Evolutionary conservation across 1,284 basidiomycete species (phyloP), one percentile per base, ranked within the genome.

Genomic region (Heterobasidion irregulare): DNA sequence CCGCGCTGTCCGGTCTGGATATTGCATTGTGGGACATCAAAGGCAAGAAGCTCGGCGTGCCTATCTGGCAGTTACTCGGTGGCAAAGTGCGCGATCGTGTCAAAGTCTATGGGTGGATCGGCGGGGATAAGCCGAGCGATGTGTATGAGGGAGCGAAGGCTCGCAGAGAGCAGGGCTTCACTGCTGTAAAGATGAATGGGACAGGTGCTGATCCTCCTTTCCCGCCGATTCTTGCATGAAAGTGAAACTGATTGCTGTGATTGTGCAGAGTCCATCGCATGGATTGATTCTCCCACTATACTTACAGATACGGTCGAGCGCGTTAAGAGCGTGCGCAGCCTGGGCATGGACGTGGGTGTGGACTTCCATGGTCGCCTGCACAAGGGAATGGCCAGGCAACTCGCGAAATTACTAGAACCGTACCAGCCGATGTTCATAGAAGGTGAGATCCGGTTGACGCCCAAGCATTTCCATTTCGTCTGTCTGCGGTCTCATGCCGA

Each of bases 141-240:
- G 82, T 89, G 0, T 68, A 80, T 34, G 76, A 76, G 38, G 82
- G 82, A 56, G 87, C 88, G 3, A 72, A 75, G 56, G 72, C 70
- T 15, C 76, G 88, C 19, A 85, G 85, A 61, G 73, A 72, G 13
- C 82, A 90, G 66, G 87, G 87, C 2, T 90, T 91, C 67, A 85
- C 82, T 0, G 80, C 83, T 2, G 86, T 91, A 49, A 86, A 87
- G 74, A 90, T 89, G 86, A 90, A 91, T 64, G 86, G 76, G 8
- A 82, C 79, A 12, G 76, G 80, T 77, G 56, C 44, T 67, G 63
- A 9, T 16, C 16, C 41, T 33, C 7, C 7, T n/a, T 8, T 35
- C 15, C 13, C 49, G 32, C 32, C 6, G 5, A 26, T 16, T 26
- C 26, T 26, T 26, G 26, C 26, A 26, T 26, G 26, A 5, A 26